Conservation (phyloP, 805 yeast species). For the Lipomyces lipofer region DNA sequence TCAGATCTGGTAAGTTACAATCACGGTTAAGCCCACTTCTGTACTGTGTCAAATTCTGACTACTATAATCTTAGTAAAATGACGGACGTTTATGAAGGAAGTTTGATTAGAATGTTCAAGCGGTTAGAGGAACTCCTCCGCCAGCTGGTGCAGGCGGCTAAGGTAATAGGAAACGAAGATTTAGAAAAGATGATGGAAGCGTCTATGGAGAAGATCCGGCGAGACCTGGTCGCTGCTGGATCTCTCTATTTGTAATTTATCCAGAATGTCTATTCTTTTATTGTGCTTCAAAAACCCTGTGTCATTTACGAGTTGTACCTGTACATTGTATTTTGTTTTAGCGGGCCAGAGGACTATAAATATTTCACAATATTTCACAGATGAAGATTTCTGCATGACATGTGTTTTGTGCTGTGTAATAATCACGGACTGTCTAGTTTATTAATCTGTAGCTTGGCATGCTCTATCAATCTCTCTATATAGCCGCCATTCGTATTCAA, state of each 20-base stretch:
- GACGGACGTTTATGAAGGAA: conserved; percentile 99
- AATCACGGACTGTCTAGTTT: neutral
- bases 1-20: conserved; percentile 75
- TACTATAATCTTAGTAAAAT: conserved; percentile 53
- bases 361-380: neutral
- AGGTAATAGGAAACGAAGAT: conserved; percentile 87
- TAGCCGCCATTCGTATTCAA: conserved; percentile 7
- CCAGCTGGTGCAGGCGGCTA: conserved; percentile 88
- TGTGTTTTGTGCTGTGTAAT: neutral
- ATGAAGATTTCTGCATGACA: neutral
- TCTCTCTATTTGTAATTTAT: conserved; percentile 64
- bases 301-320: neutral
- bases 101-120: conserved; percentile 90
- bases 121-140: conserved; percentile 89
- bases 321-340: neutral
- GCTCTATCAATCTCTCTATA: conserved; percentile 11
- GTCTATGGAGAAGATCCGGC: conserved; percentile 80
- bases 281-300: neutral
- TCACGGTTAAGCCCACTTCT: no score
- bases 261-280: neutral
- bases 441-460: conserved; percentile 1
- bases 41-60: neutral
- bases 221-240: conserved; percentile 90
- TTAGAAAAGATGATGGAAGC: conserved; percentile 86
- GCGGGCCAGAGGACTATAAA: neutral